Evolutionary conservation across 2,329 filamentous ascomycete genomes (phyloP), one percentile per base, ranked within the genome.

Genomic region (Phialocephala subalpina): DNA sequence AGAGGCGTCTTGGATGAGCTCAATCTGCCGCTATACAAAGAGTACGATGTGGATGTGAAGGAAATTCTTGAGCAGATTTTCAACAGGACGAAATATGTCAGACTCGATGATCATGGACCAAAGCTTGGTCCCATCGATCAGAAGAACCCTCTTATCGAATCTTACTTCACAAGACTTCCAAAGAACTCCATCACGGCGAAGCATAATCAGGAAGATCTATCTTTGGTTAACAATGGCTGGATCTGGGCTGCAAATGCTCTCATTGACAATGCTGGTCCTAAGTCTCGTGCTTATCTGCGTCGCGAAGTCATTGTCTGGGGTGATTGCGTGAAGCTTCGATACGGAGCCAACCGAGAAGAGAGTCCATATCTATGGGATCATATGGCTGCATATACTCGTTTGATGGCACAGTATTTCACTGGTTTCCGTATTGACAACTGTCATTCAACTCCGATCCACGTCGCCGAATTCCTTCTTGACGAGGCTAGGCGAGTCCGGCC

Each of bases 381-480:
- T 77, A 99, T 99, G 94, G 92, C 92, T 42, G 89, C 91, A 72
- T 99, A 99, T 77, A 97, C 94, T 3, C 89, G 91, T 42, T 86
- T 96, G 76, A 90, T 99, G 85, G 96, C 97, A 64, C 97, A 94
- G 77, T 94, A 97, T 78, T 99, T 99, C 78, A 89, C 90, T 52
- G 97, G 94, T 6, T 95, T 99, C 81, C 92, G 96, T 53, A 97
- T 99, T 73, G 96, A 99, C 81, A 99, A 99, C 77, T 97, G 93
- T 73, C 96, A 99, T 77, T 99, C 96, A 0, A 99, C 97, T 0
- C 96, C 96, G 0, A 84, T 99, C 1, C 93, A 94, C 65, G 93
- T 99, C 6, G 97, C 96, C 2, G 95, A 98, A 78, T 93, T 97
- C 77, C 92, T 99, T 73, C 86, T 99, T 7, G 95, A 99, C 70